phyloP scores from a whole-genome alignment of 176 grass and related monocot species.

The Carex cristatella region DNA sequence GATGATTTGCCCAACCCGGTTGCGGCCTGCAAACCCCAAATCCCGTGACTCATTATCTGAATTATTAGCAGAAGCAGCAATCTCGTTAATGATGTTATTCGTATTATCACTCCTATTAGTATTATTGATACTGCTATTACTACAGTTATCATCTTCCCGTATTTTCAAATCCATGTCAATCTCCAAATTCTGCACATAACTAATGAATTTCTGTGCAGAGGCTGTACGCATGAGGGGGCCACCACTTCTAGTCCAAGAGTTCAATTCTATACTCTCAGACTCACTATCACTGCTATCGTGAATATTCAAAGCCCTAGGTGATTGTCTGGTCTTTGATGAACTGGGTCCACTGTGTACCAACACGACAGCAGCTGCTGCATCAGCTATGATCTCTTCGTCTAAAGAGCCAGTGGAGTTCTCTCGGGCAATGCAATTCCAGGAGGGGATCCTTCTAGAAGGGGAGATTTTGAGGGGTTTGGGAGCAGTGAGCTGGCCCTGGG shows the following conservation, averaged over 20 bases:
- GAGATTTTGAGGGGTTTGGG: slow-evolving; percentile 42
- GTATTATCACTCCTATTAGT: neutral
- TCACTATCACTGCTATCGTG: slow-evolving; percentile 88
- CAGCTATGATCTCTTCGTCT: slow-evolving; percentile 58
- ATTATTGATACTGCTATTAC: slow-evolving; percentile 2
- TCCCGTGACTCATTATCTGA: slow-evolving; percentile 28
- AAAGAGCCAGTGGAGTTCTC: slow-evolving; percentile 91
- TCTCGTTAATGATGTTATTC: slow-evolving; percentile 1
- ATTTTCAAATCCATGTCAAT: slow-evolving; percentile 51
- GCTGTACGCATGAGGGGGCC: slow-evolving; percentile 92
- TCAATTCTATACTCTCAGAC: slow-evolving; percentile 71
- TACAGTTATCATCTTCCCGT: slow-evolving; percentile 32
- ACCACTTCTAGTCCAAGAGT: slow-evolving; percentile 88
- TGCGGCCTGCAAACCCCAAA: slow-evolving; percentile 20
- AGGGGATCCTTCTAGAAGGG: slow-evolving; percentile 86
- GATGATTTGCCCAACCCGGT: slow-evolving; percentile 42
- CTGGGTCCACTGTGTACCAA: slow-evolving; percentile 26
- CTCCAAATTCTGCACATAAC: slow-evolving; percentile 90
- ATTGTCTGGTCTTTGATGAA: slow-evolving; percentile 32
- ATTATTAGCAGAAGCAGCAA: slow-evolving; percentile 22
- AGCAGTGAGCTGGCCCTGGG: slow-evolving; percentile 42
- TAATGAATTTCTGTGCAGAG: slow-evolving; percentile 77
- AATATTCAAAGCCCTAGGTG: slow-evolving; percentile 25
- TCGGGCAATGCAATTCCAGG: slow-evolving; percentile 97
- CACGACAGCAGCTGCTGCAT: slow-evolving; percentile 30